A percentile compares a stretch with the other conserved stretches of the same genome.
Conservation (phyloP, 1,284 basidiomycete species). For the Ceratobasidium sp. region DNA sequence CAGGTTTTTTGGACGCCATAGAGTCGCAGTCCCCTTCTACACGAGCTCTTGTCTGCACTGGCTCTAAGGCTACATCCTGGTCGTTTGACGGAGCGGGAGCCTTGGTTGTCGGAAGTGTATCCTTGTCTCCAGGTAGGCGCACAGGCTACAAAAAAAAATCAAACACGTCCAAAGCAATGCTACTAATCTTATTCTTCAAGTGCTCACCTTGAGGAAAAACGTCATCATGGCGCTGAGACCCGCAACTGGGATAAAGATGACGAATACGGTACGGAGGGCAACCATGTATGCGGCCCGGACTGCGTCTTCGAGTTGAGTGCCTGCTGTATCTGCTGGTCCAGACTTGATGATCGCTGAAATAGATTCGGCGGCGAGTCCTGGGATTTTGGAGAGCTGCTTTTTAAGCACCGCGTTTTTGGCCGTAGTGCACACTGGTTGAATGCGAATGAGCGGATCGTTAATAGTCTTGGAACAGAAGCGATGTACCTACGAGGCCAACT, state of each 20-base stretch:
- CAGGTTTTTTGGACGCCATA: neutral
- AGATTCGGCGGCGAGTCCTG: conserved; percentile 19
- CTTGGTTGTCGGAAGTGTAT: conserved; percentile 13
- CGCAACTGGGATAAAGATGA: conserved; percentile 36
- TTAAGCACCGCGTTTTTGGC: conserved; percentile 36
- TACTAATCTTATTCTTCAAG: neutral
- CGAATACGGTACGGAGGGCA: conserved; percentile 22
- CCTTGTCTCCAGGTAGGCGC: conserved; percentile 32
- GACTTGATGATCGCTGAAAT: conserved; percentile 34
- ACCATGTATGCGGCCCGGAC: conserved; percentile 32
- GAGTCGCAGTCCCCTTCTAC: neutral
- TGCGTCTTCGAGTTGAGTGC: neutral
- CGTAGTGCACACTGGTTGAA: conserved; percentile 21
- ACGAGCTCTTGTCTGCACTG: neutral
- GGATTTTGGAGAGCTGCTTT: conserved; percentile 16
- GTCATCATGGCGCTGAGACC: conserved; percentile 34
- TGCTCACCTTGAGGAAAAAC: conserved; percentile 29
- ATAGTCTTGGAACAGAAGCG: neutral
- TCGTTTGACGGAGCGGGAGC: neutral
- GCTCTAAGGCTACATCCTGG: conserved; percentile 23
- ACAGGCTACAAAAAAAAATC: conserved; percentile 16
- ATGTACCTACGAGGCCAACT: conserved; percentile 30
- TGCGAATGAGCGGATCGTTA: neutral
- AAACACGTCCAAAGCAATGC: neutral
- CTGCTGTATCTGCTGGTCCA: conserved; percentile 1